Percentiles rank a stretch among this genome's conserved stretches.
phyloP scores from a whole-genome alignment of 1,139 yeast species.

The Debaryomyces psychrophilus region DNA sequence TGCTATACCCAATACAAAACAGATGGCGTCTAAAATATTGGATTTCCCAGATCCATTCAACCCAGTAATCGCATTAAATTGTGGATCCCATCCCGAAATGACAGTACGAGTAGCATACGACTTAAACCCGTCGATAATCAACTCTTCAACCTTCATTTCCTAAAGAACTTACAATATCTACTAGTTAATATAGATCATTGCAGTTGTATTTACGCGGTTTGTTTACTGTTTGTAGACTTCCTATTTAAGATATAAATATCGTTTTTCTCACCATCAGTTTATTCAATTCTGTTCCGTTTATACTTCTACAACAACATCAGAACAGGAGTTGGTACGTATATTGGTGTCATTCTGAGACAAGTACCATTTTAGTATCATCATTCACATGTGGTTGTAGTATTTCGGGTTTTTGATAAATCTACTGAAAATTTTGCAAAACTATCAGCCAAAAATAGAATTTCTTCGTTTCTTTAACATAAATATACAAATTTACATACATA shows the following conservation, averaged over 20 bases:
- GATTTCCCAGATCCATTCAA: conserved; percentile 97
- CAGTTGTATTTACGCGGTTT: conserved; percentile 10
- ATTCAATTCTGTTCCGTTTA: neutral
- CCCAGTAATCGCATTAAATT: conserved; percentile 97
- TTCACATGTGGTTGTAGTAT: no score
- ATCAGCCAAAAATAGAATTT: no score
- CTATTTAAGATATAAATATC: conserved; percentile 9
- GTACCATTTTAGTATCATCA: no score
- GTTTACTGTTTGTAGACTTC: conserved; percentile 12
- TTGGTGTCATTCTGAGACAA: no score
- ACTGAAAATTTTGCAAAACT: no score
- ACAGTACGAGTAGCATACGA: conserved; percentile 97
- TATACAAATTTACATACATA: no score
- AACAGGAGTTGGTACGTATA: neutral
- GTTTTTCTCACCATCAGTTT: neutral
- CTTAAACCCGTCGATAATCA: conserved; percentile 96
- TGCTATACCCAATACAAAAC: conserved; percentile 97
- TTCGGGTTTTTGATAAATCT: no score
- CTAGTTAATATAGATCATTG: neutral
- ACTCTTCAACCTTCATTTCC: conserved; percentile 87
- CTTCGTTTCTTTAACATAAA: no score
- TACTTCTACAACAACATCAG: neutral
- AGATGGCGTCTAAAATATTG: conserved; percentile 92
- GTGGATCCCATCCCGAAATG: conserved; percentile 92
- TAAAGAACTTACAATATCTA: conserved; percentile 3